phyloP scores from a whole-genome alignment of 148 eudicot genomes.

The Chenopodium quinoa region DNA sequence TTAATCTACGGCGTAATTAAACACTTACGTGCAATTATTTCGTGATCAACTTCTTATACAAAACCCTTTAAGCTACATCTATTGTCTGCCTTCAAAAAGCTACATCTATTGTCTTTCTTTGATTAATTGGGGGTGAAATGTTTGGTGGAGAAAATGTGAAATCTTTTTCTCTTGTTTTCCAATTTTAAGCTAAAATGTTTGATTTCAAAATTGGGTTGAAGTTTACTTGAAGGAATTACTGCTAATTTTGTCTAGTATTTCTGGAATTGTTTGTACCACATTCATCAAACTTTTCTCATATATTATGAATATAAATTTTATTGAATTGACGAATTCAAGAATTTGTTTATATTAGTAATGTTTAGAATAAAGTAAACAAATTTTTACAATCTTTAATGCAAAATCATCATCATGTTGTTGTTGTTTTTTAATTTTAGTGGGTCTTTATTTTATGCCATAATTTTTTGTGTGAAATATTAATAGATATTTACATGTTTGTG shows the following conservation, averaged over 20 bases:
- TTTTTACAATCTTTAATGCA: not conserved
- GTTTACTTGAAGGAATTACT: not conserved
- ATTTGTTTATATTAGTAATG: not conserved
- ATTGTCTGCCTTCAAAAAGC: too few species aligned
- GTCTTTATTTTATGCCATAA: not conserved
- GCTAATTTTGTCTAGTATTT: not conserved
- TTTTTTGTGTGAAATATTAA: not conserved
- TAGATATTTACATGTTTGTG: constrained; percentile 20
- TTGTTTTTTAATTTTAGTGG: constrained; percentile 6
- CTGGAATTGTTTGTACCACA: not conserved
- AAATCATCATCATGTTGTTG: not conserved
- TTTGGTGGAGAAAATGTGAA: not conserved
- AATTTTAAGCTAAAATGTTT: too few species aligned
- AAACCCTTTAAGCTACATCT: too few species aligned
- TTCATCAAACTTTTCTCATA: not conserved
- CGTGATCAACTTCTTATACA: too few species aligned
- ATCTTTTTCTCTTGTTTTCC: not conserved
- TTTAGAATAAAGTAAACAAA: not conserved
- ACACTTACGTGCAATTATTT: too few species aligned
- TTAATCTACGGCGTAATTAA: too few species aligned
- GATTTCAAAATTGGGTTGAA: not conserved
- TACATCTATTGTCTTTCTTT: too few species aligned
- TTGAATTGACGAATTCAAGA: not conserved
- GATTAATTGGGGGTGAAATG: not conserved
- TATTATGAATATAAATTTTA: not conserved